phyloP scores from a whole-genome alignment of 2,329 filamentous ascomycete genomes.

The Lasiodiplodia hormozganensis region DNA sequence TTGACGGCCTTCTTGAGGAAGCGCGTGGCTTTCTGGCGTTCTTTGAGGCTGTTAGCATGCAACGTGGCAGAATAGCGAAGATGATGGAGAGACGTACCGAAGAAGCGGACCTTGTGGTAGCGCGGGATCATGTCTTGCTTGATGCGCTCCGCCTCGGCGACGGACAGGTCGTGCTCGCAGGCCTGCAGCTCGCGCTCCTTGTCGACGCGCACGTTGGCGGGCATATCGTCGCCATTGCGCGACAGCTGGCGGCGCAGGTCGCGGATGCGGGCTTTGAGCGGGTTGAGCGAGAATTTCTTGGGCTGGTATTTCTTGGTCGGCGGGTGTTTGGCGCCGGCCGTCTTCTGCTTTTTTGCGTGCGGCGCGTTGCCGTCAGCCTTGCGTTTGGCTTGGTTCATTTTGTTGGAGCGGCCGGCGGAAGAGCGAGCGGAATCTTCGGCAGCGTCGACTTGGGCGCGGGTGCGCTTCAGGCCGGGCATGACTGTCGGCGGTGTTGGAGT shows the following conservation, averaged over 20 bases:
- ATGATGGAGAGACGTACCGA: conserved; percentile 63
- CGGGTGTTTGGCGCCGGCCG: conserved; percentile 38
- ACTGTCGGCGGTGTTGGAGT: not conserved
- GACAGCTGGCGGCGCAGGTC: conserved; percentile 72
- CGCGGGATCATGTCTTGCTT: conserved; percentile 74
- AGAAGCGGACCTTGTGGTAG: conserved; percentile 86
- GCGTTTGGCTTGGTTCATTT: conserved; percentile 24
- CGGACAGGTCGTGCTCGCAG: conserved; percentile 68
- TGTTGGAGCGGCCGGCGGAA: not conserved
- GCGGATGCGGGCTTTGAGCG: conserved; percentile 74
- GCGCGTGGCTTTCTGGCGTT: conserved; percentile 75
- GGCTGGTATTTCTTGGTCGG: conserved; percentile 31
- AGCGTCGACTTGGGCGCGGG: conserved; percentile 4
- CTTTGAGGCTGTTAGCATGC: conserved; percentile 47
- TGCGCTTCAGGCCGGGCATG: conserved; percentile 27
- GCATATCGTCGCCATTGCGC: conserved; percentile 64
- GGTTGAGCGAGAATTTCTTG: conserved; percentile 54
- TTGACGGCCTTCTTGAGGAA: conserved; percentile 70
- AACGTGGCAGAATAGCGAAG: not conserved
- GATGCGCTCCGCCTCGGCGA: conserved; percentile 66
- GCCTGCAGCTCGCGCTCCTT: conserved; percentile 75
- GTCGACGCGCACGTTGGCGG: conserved; percentile 71
- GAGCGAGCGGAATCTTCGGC: not conserved
- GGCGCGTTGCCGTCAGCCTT: conserved; percentile 16
- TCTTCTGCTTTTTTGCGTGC: conserved; percentile 32